phyloP scores from a whole-genome alignment of 75 land plant genomes.

The Selaginella moellendorffii region DNA sequence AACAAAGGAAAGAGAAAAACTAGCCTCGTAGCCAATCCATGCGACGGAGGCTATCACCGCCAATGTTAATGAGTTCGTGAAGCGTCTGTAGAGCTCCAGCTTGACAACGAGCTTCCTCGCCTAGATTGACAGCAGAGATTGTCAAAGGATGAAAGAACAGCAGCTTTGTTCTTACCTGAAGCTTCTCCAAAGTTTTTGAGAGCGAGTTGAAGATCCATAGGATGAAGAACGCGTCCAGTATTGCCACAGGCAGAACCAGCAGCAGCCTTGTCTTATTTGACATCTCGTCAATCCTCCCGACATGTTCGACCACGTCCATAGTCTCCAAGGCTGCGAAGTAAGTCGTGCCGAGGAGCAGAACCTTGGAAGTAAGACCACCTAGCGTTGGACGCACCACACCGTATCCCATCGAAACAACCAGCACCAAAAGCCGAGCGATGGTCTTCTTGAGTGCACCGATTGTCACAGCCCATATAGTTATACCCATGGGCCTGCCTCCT shows the following conservation, averaged over 20 bases:
- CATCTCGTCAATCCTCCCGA: conserved; percentile 3
- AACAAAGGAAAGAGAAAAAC: neutral
- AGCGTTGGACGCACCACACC: conserved; percentile 5
- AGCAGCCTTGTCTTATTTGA: conserved; percentile 4
- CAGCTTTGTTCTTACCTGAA: neutral
- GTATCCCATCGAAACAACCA: conserved; percentile 3
- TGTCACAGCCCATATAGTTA: conserved; percentile 4
- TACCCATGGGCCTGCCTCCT: conserved; percentile 9
- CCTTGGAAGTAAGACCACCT: conserved; percentile 1
- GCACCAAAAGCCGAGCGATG: neutral
- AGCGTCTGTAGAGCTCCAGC: conserved; percentile 1
- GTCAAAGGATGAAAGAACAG: no score
- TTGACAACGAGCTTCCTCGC: neutral
- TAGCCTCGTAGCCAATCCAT: conserved; percentile 9
- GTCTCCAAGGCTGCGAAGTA: conserved; percentile 4
- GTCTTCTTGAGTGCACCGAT: conserved; percentile 4
- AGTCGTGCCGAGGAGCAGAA: neutral
- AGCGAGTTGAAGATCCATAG: conserved; percentile 1
- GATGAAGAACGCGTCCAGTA: conserved; percentile 9
- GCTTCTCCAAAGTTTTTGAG: conserved; percentile 2
- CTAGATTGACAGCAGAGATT: neutral
- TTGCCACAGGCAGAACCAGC: conserved; percentile 1
- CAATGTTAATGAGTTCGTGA: neutral
- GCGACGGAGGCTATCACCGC: neutral
- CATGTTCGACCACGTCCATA: neutral